Evolutionary conservation across 2,329 filamentous ascomycete genomes (phyloP), one percentile per base, ranked within the genome.

Genomic region (Phialemonium atrogriseum): DNA sequence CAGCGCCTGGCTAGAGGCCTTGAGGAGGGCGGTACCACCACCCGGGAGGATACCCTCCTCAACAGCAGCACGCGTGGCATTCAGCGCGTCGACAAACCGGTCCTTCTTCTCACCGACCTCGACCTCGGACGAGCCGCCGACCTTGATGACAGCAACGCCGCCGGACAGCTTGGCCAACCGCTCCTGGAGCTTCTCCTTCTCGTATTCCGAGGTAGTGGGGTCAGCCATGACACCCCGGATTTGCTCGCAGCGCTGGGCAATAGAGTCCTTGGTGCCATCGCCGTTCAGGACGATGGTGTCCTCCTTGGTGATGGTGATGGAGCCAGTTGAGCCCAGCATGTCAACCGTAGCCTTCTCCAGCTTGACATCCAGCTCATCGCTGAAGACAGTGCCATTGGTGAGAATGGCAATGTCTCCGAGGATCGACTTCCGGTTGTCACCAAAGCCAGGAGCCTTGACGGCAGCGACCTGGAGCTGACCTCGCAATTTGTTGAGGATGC

Each of bases 31-130:
- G 55, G 91, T 98, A 60, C 91, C 91, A 77, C 91, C 91, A 70
- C 91, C 91, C 48, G 91, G 91, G 45, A 98, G 82, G 62, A 98
- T 98, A 66, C 91, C 91, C 69, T 96, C 88, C 77, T 98, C 91
- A 46, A 98, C 91, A 52, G 91, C 91, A 49, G 91, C 91, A 51
- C 91, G 89, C 45, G 91, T 98, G 48, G 91, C 91, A 66, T 98
- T 98, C 41, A 98, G 73, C 38, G 91, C 91, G 65, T 98, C 91
- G 41, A 98, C 91, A 52, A 96, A 94, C 59, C 91, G 86, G 64
- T 98, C 91, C 80, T 98, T 98, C 86, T 98, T 98, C 79, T 98
- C 91, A 48, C 88, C 83, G 36, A 98, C 91, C 74, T 98, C 91
- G 45, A 98, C 89, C 68, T 98, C 91, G 43, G 89, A 96, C 43